Evolutionary conservation across 2,329 filamentous ascomycete genomes (phyloP).

Genomic region (Myriosclerotinia scirpicola): DNA sequence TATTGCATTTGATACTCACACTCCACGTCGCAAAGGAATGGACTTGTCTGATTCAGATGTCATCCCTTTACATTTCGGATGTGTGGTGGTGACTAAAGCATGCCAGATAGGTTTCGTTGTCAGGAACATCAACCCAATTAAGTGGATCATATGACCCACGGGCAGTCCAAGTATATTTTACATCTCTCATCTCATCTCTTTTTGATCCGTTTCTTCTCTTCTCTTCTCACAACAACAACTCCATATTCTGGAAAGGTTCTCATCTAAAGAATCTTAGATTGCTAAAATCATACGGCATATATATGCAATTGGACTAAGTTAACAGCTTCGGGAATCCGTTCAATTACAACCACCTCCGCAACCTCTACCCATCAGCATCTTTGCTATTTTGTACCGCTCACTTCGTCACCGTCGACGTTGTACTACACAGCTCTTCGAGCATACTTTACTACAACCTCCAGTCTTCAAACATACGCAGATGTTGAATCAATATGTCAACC

Average conservation of each 20-base stretch:
- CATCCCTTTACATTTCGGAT: neutral
- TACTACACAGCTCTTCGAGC: conserved; percentile 6
- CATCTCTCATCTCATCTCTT: conserved; percentile 4
- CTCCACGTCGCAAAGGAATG: neutral
- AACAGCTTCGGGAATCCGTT: conserved; percentile 1
- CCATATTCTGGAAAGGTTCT: neutral
- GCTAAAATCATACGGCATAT: conserved; percentile 16
- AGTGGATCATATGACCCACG: conserved; percentile 20
- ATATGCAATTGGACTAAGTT: conserved; percentile 15
- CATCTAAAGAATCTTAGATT: conserved; percentile 16
- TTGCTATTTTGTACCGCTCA: conserved; percentile 11
- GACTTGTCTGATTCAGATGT: neutral
- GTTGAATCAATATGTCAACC: conserved; percentile 40
- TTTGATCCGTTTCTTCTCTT: neutral
- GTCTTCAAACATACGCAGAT: conserved; percentile 34
- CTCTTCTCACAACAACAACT: conserved; percentile 8
- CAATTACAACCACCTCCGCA: neutral
- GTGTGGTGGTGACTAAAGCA: neutral
- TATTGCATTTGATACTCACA: neutral
- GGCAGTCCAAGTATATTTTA: conserved; percentile 18
- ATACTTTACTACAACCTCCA: neutral
- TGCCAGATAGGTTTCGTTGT: conserved; percentile 11
- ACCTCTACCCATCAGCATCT: neutral
- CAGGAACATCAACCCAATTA: neutral
- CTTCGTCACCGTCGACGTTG: neutral